Conservation (phyloP, 2,329 filamentous ascomycete species). For the Phialophora tarda region DNA sequence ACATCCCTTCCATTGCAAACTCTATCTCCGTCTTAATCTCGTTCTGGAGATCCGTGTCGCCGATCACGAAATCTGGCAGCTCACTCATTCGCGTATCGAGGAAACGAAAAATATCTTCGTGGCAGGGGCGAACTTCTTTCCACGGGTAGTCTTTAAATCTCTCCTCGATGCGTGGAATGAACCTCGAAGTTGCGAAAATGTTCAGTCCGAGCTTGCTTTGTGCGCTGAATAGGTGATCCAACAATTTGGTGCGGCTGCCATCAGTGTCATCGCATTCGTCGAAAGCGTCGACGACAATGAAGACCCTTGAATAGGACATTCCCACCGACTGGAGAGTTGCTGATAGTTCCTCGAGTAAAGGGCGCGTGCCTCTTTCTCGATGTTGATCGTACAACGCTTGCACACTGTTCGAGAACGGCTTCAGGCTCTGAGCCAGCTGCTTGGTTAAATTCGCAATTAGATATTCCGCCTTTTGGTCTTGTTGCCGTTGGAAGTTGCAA, state of each 20-base stretch:
- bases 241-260: background rate
- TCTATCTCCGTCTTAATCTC: background rate
- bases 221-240: background rate
- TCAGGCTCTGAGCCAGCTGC: background rate
- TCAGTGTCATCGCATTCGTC: background rate
- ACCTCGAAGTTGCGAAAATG: background rate
- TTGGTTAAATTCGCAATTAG: background rate
- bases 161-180: background rate
- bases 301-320: background rate
- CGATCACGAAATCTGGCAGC: background rate
- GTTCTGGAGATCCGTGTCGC: background rate
- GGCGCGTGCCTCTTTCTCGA: background rate
- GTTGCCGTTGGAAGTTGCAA: constrained; percentile 50
- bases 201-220: background rate
- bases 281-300: background rate
- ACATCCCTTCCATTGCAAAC: background rate
- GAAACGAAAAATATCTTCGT: background rate
- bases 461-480: constrained; percentile 46
- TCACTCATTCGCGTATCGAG: background rate
- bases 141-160: background rate
- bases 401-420: background rate
- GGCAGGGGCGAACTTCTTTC: background rate
- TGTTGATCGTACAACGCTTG: background rate
- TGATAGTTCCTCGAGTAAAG: background rate
- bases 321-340: background rate